Evolutionary conservation across 345 rosid genomes (phyloP), one percentile per base, ranked within the genome.

Genomic region (Pugionium cornutum): DNA sequence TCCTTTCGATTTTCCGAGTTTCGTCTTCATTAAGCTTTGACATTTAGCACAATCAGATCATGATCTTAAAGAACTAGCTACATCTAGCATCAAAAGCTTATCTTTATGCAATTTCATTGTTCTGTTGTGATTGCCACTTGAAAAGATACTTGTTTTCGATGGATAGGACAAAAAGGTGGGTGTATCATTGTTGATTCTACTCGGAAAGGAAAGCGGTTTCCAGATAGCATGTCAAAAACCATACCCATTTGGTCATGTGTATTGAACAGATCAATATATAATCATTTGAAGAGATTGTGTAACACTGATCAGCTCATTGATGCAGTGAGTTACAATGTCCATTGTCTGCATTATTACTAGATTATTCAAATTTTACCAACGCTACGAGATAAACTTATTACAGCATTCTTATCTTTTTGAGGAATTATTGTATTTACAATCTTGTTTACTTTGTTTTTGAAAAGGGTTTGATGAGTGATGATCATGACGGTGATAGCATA

Each of bases 151-250:
- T 53, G 30, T 53, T 64, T 75, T 34, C 53, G 68, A 35, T 77
- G 67, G 73, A 63, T 83, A 92, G 98, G 90, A 75, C 85, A 89
- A 81, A 83, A 82, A 74, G 96, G 91, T 77, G 98, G 98, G 26
- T 92, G 98, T 72, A 79, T 89, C 9, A 76, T 92, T 27, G 72
- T 89, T 29, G 97, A 92, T 83, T 86, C 98, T 0, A 92, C 97
- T 6, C 80, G 97, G 43, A 88, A 71, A 79, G 97, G 98, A 67
- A 92, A 92, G 86, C 75, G 85, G 18, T 92, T 92, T 81, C 97
- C 97, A 0, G 98, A 92, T 74, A 88, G 98, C 65, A 89, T 92
- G 94, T 92, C 98, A 1, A 92, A 89, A 76, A 92, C 98, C 0
- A 88, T 92, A 68, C 98, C 97, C 4, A 89, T 92, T 52, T 92